These are phyloP conservation scores for Saraca asoca DNA, from an alignment of 331 rosid genomes.

Conservation along the genomic window DNA sequence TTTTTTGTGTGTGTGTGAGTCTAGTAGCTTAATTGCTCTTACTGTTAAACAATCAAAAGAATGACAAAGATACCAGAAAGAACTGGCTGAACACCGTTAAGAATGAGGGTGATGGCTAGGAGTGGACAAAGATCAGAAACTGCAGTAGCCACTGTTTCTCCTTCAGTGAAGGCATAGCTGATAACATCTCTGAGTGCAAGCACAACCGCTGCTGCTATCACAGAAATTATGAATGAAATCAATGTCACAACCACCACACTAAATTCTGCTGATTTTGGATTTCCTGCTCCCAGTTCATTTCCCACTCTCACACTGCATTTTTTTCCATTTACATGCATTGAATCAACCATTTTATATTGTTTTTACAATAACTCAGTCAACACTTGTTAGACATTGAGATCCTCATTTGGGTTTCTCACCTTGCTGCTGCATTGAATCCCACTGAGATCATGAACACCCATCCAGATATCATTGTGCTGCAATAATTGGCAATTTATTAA, in stretches of 20 bases:
- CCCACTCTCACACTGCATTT: constrained; percentile 56
- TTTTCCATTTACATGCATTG: too few species aligned
- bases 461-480: constrained; percentile 49
- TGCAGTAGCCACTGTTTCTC: constrained; percentile 52
- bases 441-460: constrained; percentile 60
- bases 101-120: constrained; percentile 41
- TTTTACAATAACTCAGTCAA: too few species aligned
- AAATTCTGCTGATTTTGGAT: constrained; percentile 57
- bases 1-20: too few species aligned
- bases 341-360: too few species aligned
- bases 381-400: too few species aligned
- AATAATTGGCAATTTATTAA: background rate
- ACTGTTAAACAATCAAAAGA: too few species aligned
- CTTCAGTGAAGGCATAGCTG: constrained; percentile 55
- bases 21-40: too few species aligned
- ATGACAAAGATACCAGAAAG: constrained; percentile 40
- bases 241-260: constrained; percentile 49
- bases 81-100: constrained; percentile 60
- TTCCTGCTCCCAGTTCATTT: constrained; percentile 56
- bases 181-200: constrained; percentile 41
- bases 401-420: constrained; percentile 12
- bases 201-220: constrained; percentile 33
- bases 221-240: constrained; percentile 45
- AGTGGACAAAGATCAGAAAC: constrained; percentile 60
- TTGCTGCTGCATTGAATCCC: constrained; percentile 64